Conservation (phyloP, 202 grass and related monocot genomes). For the Carex sylvatica region DNA sequence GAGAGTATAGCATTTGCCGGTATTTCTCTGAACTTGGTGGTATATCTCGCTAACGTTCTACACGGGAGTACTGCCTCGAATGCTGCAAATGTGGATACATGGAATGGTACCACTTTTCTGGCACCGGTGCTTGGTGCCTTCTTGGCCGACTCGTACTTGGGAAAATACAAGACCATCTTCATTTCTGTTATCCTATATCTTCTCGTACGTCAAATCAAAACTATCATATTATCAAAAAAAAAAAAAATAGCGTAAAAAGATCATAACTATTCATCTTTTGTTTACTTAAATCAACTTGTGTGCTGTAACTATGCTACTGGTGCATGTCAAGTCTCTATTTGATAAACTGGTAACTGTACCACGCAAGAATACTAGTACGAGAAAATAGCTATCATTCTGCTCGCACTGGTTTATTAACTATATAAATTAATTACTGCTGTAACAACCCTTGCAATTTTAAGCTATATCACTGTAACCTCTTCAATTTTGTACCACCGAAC, state of each 20-base stretch:
- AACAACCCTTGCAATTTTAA: neutral
- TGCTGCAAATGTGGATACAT: slow-evolving; percentile 69
- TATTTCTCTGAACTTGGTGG: slow-evolving; percentile 74
- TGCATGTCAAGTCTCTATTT: neutral
- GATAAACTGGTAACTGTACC: neutral
- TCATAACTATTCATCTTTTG: neutral
- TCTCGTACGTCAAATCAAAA: slow-evolving; percentile 37
- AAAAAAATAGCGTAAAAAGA: neutral
- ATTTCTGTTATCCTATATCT: slow-evolving; percentile 76
- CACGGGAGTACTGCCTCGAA: slow-evolving; percentile 76
- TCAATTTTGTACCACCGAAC: slow-evolving; percentile 15
- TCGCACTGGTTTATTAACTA: slow-evolving; percentile 1
- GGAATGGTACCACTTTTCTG: slow-evolving; percentile 80
- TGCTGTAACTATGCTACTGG: neutral
- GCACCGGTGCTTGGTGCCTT: slow-evolving; percentile 71
- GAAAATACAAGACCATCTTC: slow-evolving; percentile 69
- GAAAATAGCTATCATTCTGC: neutral
- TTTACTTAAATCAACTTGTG: slow-evolving; percentile 5
- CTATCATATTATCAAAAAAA: neutral
- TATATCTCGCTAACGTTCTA: slow-evolving; percentile 79
- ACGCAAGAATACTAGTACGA: neutral
- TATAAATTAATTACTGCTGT: neutral
- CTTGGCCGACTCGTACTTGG: slow-evolving; percentile 86
- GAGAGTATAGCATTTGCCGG: slow-evolving; percentile 79
- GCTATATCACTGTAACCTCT: neutral